Percentiles rank a stretch among this genome's conserved stretches.
Evolutionary conservation across 139 green algal genomes (phyloP).

Genomic region (Edaphochlamys debaryana): DNA sequence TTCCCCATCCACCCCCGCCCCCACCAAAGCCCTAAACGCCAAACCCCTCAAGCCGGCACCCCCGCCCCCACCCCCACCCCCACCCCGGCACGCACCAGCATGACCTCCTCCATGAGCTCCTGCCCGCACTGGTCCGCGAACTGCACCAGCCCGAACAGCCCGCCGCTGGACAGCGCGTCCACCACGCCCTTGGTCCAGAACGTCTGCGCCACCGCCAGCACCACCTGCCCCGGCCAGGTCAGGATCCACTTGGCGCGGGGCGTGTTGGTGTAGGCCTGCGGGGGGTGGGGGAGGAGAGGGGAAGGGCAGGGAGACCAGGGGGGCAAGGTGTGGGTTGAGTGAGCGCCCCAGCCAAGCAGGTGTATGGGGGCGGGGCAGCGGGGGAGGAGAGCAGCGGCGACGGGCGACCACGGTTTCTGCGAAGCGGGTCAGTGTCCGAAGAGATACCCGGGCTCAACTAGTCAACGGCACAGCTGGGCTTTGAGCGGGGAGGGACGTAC

Average conservation of each 20-base stretch:
- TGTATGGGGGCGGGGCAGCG: neutral
- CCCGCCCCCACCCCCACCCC: too few relatives aligned
- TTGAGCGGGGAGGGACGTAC: too few relatives aligned
- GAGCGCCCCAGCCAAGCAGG: neutral
- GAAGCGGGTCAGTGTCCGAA: too few relatives aligned
- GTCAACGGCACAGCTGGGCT: too few relatives aligned
- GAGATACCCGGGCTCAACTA: too few relatives aligned
- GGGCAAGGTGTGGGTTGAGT: neutral
- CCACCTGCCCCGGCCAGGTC: slow-evolving; percentile 62
- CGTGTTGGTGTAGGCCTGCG: slow-evolving; percentile 48
- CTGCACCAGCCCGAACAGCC: slow-evolving; percentile 41
- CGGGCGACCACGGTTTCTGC: too few relatives aligned
- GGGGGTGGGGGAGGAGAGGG: neutral
- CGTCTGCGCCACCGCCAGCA: slow-evolving; percentile 55
- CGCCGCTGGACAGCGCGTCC: slow-evolving; percentile 42
- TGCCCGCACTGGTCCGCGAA: slow-evolving; percentile 46
- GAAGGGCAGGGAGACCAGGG: neutral
- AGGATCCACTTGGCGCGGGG: slow-evolving; percentile 67
- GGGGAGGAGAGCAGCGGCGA: too few relatives aligned
- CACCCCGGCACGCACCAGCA: slow-evolving; percentile 70
- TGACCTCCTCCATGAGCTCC: slow-evolving; percentile 60
- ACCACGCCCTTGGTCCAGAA: slow-evolving; percentile 60
- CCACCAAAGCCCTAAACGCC: too few relatives aligned
- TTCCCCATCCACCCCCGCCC: too few relatives aligned
- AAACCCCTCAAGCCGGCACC: too few relatives aligned